phyloP scores from a whole-genome alignment of 2,329 filamentous ascomycete genomes.

The Blastomyces emzantsi region DNA sequence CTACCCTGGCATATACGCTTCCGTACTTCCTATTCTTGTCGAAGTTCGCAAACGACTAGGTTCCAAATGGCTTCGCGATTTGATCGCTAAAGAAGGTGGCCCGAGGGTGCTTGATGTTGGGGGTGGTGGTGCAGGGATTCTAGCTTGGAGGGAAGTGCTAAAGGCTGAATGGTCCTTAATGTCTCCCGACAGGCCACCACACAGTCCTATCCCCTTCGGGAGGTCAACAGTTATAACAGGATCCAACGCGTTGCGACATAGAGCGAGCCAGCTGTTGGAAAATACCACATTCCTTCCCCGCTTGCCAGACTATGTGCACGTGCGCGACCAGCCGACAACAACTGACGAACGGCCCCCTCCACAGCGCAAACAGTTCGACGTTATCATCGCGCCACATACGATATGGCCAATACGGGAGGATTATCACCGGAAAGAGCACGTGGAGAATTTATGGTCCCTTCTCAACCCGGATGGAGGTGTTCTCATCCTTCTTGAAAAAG shows the following conservation, averaged over 20 bases:
- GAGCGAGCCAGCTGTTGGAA: conserved; percentile 66
- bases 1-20: conserved; percentile 54
- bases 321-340: conserved; percentile 48
- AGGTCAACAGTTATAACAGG: conserved; percentile 75
- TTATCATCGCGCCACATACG: conserved; percentile 82
- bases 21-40: conserved; percentile 46
- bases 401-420: conserved; percentile 68
- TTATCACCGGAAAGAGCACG: conserved; percentile 64
- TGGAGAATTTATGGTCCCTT: conserved; percentile 85
- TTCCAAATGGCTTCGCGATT: conserved; percentile 47
- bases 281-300: conserved; percentile 89
- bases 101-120: conserved; percentile 53
- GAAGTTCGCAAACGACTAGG: conserved; percentile 54
- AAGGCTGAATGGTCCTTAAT: conserved; percentile 72
- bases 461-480: conserved; percentile 78
- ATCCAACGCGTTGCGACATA: conserved; percentile 63
- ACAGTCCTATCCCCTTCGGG: conserved; percentile 47
- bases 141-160: conserved; percentile 61
- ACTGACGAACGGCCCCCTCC: conserved; percentile 47
- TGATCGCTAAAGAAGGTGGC: conserved; percentile 49
- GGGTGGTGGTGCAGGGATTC: conserved; percentile 51
- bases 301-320: conserved; percentile 74
- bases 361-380: conserved; percentile 69
- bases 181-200: conserved; percentile 36
- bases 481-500: conserved; percentile 82